A percentile compares a stretch with the other conserved stretches of the same genome.
These are phyloP conservation scores for Tetrastigma voinierianum DNA, from an alignment of 164 flowering plant genomes.

Conservation along the genomic window DNA sequence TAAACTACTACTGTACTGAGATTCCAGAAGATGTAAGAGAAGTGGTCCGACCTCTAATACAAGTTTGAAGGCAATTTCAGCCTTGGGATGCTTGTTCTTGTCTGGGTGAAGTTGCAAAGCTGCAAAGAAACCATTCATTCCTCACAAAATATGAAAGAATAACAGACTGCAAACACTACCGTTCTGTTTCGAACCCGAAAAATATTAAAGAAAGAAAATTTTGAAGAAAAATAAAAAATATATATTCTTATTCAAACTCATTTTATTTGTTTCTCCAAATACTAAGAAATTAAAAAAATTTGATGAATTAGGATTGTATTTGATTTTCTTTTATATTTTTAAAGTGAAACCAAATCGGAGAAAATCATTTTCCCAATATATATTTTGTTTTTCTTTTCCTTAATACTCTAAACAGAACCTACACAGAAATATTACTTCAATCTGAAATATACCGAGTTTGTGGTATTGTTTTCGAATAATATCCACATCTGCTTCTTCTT, in stretches of 20 bases:
- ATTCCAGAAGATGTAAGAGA: background rate
- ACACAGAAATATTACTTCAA: background rate
- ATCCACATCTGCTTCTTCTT: slow-evolving; percentile 55
- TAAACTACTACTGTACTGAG: too few species aligned
- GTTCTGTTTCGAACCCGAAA: too few species aligned
- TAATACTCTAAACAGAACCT: too few species aligned
- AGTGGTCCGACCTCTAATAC: slow-evolving; percentile 56
- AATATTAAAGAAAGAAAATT: background rate
- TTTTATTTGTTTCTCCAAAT: too few species aligned
- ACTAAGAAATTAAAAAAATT: too few species aligned
- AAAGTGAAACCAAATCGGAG: too few species aligned
- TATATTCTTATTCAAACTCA: too few species aligned
- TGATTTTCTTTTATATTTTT: too few species aligned
- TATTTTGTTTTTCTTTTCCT: too few species aligned
- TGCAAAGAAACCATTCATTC: slow-evolving; percentile 27
- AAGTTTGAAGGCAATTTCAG: slow-evolving; percentile 86
- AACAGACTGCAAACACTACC: too few species aligned
- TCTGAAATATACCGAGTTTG: slow-evolving; percentile 49
- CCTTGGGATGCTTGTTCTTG: slow-evolving; percentile 82
- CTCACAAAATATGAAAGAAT: slow-evolving; percentile 1
- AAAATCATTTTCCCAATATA: too few species aligned
- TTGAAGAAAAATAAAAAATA: background rate
- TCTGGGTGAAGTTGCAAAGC: slow-evolving; percentile 94
- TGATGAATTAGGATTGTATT: too few species aligned
- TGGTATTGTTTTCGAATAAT: slow-evolving; percentile 59